Conservation (phyloP, 352 stramenopile genomes). For the Pythium aphanidermatum region DNA sequence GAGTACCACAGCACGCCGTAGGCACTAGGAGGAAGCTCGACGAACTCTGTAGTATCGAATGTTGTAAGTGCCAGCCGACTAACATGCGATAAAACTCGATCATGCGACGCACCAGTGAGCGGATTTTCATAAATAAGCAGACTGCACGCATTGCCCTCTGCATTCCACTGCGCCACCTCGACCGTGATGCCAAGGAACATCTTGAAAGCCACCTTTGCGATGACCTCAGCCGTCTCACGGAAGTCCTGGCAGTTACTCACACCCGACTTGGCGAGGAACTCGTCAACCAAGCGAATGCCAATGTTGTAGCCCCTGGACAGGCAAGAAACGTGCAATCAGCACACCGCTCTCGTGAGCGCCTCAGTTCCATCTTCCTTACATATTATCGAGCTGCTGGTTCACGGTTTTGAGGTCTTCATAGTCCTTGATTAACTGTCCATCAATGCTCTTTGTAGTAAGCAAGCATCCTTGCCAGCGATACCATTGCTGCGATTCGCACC, state of each 20-base stretch:
- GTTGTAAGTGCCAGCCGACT: not conserved
- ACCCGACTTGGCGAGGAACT: slow-evolving; percentile 96
- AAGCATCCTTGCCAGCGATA: no score
- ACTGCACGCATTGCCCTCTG: slow-evolving; percentile 83
- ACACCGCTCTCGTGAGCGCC: no score
- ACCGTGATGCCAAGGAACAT: slow-evolving; percentile 97
- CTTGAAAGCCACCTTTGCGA: slow-evolving; percentile 96
- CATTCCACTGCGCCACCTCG: slow-evolving; percentile 89
- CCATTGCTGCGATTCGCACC: no score
- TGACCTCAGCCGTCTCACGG: slow-evolving; percentile 91
- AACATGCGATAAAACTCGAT: no score
- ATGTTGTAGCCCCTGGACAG: slow-evolving; percentile 98
- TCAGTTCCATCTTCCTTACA: slow-evolving; percentile 66
- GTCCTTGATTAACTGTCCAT: slow-evolving; percentile 94
- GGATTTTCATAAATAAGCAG: slow-evolving; percentile 97
- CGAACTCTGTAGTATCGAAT: slow-evolving; percentile 58
- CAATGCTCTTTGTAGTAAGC: no score
- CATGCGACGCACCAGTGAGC: slow-evolving; percentile 70
- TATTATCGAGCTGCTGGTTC: slow-evolving; percentile 95
- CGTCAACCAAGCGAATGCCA: slow-evolving; percentile 95
- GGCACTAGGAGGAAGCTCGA: slow-evolving; percentile 84
- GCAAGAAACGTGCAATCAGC: no score
- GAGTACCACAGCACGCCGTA: slow-evolving; percentile 93
- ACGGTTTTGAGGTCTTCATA: slow-evolving; percentile 93
- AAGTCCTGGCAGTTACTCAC: slow-evolving; percentile 84